A percentile compares a stretch with the other conserved stretches of the same genome.
Evolutionary conservation across 495 filamentous ascomycete species (phyloP).

Genomic region (Podospora comata): DNA sequence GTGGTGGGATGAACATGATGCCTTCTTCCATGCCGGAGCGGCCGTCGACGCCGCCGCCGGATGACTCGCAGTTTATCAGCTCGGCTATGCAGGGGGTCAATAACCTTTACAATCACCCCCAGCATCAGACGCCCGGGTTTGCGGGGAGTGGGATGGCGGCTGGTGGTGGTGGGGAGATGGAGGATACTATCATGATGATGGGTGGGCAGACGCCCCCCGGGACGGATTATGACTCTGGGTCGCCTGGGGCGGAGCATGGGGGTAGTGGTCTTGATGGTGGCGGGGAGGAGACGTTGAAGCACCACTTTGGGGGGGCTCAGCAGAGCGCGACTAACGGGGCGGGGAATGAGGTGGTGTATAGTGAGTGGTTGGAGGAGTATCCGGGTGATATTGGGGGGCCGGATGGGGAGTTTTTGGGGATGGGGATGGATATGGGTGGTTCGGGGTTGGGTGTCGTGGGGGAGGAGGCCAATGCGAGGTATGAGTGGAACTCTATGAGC

Average conservation of each 20-base stretch:
- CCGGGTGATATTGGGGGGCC: not conserved
- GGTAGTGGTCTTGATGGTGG: not conserved
- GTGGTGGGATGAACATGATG: not conserved
- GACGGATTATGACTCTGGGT: conserved; percentile 21
- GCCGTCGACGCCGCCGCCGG: conserved; percentile 44
- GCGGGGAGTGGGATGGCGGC: not conserved
- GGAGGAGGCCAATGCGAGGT: not conserved
- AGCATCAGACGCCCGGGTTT: not conserved
- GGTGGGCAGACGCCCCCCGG: conserved; percentile 32
- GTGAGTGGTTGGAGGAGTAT: conserved; percentile 1
- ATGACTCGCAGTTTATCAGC: conserved; percentile 36
- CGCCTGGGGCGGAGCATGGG: not conserved
- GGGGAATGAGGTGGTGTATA: not conserved
- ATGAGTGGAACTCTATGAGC: not conserved
- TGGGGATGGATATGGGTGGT: not conserved
- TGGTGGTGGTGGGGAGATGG: not conserved
- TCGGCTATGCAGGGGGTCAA: conserved; percentile 16
- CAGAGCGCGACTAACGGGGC: not conserved
- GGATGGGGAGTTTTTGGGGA: not conserved
- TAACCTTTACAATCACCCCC: not conserved
- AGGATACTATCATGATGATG: conserved; percentile 7
- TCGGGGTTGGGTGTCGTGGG: not conserved
- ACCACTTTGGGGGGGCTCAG: not conserved
- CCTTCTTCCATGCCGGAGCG: conserved; percentile 15
- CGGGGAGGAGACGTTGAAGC: not conserved